Base-by-base conservation (phyloP, 768 basidiomycete species). In the Tylopilus vinaceipallidus region DNA sequence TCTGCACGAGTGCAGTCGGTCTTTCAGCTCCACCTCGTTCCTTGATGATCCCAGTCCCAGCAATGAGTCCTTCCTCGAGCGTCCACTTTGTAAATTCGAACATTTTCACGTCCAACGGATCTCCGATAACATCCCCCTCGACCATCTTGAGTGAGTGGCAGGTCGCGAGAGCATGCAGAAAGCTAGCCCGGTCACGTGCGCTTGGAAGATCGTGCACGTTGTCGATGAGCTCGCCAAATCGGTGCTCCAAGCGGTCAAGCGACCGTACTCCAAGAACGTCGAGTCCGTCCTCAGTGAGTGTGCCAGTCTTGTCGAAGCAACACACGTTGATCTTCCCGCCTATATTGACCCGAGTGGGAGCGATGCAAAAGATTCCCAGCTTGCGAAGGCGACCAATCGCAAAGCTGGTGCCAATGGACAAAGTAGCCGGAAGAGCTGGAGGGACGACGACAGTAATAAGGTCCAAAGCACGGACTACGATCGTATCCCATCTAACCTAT, bases 271-370 rank as follows among this genome's bases (percentile, higher is more conserved):
- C 97, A 39, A 99, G 84, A 38, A 99, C 93, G 64, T 99, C 97
- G 42, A 99, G 76, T 0, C 95, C 97, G 56, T 99, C 97, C 69
- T 99, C 97, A 1, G 97, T 99, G 20, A 99, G 77, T 9, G 97
- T 99, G 8, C 97, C 97, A 1, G 97, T 99, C 72, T 99, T 99
- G 75, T 99, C 97, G 61, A 99, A 99, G 64, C 95, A 98, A 60
- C 93, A 93, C 10, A 98, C 87, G 56, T 98, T 98, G 71, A 98
- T 76, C 72, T 97, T 95, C 10, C 97, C 97, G 1, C 84, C 91
- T 39, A 99, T 82, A 60, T 99, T 99, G 60, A 99, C 89, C 40
- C 97, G 76, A 57, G 86, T 94, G 0, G 97, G 97, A 1, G 97
- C 93, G 53, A 98, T 98, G 67, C 97, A 99, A 73, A 88, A 98